A percentile compares a stretch with the other conserved stretches of the same genome.
phyloP scores from a whole-genome alignment of 352 stramenopile genomes.

The Pythium rhizo-oryzae region DNA sequence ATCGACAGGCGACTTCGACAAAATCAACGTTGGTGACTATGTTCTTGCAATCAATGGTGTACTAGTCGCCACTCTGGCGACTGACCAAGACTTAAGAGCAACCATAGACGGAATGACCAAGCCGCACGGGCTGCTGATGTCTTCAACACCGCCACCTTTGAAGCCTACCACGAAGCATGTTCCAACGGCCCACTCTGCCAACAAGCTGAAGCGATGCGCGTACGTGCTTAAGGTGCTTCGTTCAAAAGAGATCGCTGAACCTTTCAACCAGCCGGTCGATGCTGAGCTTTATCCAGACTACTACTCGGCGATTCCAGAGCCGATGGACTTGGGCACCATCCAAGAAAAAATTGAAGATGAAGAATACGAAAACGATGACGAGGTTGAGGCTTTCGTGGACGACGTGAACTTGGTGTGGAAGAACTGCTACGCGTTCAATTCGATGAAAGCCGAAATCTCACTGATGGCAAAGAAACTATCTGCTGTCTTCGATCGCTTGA shows the following conservation, averaged over 20 bases:
- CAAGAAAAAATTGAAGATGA: slow-evolving; percentile 84
- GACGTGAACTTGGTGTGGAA: slow-evolving; percentile 85
- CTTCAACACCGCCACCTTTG: slow-evolving; percentile 38
- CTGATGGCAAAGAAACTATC: slow-evolving; percentile 74
- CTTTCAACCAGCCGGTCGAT: slow-evolving; percentile 88
- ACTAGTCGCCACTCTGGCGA: neutral
- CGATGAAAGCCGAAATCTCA: slow-evolving; percentile 79
- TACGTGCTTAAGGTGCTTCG: slow-evolving; percentile 79
- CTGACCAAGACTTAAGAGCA: slow-evolving; percentile 8
- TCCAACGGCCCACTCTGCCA: slow-evolving; percentile 54
- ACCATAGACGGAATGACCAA: neutral
- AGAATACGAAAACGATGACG: slow-evolving; percentile 83
- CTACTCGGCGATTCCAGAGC: slow-evolving; percentile 70
- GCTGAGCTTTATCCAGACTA: slow-evolving; percentile 85
- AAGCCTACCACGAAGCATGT: slow-evolving; percentile 64
- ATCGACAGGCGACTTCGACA: neutral
- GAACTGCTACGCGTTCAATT: slow-evolving; percentile 89
- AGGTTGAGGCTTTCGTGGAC: slow-evolving; percentile 80
- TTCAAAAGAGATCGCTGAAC: slow-evolving; percentile 71
- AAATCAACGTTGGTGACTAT: slow-evolving; percentile 25
- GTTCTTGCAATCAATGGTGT: slow-evolving; percentile 29
- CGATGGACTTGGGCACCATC: slow-evolving; percentile 85
- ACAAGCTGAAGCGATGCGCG: slow-evolving; percentile 66
- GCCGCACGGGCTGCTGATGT: slow-evolving; percentile 66
- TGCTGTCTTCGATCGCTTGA: slow-evolving; percentile 76